Evolutionary conservation across 1,284 basidiomycete genomes (phyloP).

Genomic region (Leccinum griseonigrum): DNA sequence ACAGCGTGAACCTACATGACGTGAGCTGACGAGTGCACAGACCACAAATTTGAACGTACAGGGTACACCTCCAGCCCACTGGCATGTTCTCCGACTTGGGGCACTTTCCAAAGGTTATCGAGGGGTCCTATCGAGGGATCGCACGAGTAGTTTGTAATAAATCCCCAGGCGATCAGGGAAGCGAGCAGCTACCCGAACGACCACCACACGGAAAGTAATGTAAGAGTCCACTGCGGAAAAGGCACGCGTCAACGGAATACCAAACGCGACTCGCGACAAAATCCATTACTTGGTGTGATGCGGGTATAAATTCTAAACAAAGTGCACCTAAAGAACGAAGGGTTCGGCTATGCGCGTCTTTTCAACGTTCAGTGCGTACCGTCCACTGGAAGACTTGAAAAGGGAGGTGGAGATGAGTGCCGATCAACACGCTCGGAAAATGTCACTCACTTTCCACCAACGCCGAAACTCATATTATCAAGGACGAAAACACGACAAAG

Average conservation of each 20-base stretch:
- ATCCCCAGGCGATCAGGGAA: conserved; percentile 49
- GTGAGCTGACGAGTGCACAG: conserved; percentile 1
- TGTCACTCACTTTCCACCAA: conserved; percentile 50
- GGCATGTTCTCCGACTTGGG: conserved; percentile 43
- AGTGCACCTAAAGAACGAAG: conserved; percentile 39
- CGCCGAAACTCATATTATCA: conserved; percentile 55
- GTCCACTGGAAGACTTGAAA: conserved; percentile 48
- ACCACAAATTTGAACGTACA: conserved; percentile 34
- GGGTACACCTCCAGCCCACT: conserved; percentile 59
- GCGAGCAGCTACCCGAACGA: conserved; percentile 57
- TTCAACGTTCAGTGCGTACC: conserved; percentile 31
- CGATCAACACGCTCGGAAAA: neutral
- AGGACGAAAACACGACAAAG: conserved; percentile 48
- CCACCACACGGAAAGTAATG: conserved; percentile 67
- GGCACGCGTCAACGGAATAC: conserved; percentile 3
- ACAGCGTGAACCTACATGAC: conserved; percentile 38
- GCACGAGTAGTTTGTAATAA: conserved; percentile 52
- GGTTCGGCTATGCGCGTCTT: neutral
- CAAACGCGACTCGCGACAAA: neutral
- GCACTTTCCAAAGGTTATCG: conserved; percentile 35
- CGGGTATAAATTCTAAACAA: conserved; percentile 55
- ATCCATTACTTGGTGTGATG: conserved; percentile 43
- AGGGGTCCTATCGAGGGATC: conserved; percentile 21
- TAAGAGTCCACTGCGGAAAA: conserved; percentile 52
- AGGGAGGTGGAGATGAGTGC: neutral